Base-by-base conservation (phyloP, 257 asterid genomes). In the Buddleja alternifolia region DNA sequence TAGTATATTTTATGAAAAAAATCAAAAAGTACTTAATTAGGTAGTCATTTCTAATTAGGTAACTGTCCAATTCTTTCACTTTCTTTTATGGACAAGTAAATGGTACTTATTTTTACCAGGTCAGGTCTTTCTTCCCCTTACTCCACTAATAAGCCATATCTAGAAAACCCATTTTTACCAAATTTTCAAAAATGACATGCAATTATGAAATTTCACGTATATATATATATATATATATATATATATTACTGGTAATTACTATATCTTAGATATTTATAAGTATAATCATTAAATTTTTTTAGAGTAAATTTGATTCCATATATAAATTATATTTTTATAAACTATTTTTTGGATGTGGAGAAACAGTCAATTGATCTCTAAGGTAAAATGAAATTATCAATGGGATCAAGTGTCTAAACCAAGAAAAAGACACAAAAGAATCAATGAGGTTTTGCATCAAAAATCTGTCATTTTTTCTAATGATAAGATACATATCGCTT, bases 361-460 rank as follows among this genome's bases (percentile, higher is more conserved):
- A 20, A 39, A 41, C 11, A 39, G 53, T 9, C 67, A 40, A 60
- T n/a, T n/a, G 19, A 5, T 40, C 15, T 10, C 0, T 4, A 41
- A 63, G 81, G 79, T 75, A 12, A 39, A 67, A 65, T 69, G 79
- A 58, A 69, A 65, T 20, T 58, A 20, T 79, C 79, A 41, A 63
- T 34, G 41, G 80, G n/a, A 52, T 79, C 8, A 24, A 10, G 24
- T 42, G 80, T 75, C 86, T 8, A 61, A 70, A 75, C 70, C 40
- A 66, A 74, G 87, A 79, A 68, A 78, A 69, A 0, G 73, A 75
- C 51, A 37, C 20, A 0, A 59, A 53, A 63, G 6, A 32, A 68
- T 62, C 15, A 67, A 23, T 46, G 54, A 50, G 79, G 78, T 78
- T 70, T 70, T 69, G 75, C 37, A 79, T 81, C 80, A 53, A 65